Evolutionary conservation across 805 yeast genomes (phyloP).

Genomic region (Candida chauliodis): DNA sequence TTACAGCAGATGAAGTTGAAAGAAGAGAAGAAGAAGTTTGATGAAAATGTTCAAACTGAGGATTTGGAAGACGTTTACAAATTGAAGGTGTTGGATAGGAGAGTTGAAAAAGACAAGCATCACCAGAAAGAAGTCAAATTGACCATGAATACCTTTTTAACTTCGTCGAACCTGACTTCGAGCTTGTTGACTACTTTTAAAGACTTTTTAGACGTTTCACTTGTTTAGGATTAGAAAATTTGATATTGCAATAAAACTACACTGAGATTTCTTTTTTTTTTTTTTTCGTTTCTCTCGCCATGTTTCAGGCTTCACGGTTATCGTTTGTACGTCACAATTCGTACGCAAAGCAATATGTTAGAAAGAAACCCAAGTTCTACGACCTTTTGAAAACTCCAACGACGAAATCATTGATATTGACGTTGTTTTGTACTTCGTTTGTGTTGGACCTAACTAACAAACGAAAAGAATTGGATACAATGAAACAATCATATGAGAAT

Average conservation of each 20-base stretch:
- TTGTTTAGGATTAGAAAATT: not conserved
- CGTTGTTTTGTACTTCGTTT: constrained; percentile 41
- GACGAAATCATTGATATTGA: constrained; percentile 34
- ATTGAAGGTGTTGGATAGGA: not conserved
- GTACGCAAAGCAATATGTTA: constrained; percentile 9
- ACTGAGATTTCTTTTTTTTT: not conserved
- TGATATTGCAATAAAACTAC: not conserved
- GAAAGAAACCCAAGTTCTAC: constrained; percentile 19
- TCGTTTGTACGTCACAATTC: constrained; percentile 9
- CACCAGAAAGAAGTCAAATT: constrained; percentile 1
- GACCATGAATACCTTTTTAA: constrained; percentile 1
- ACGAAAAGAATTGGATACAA: constrained; percentile 40
- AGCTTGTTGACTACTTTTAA: not conserved
- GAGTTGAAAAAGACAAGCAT: not conserved
- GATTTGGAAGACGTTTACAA: not conserved
- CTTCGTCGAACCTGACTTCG: not conserved
- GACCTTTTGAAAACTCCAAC: constrained; percentile 32
- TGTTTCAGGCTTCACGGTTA: too few relatives aligned
- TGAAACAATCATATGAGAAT: constrained; percentile 36
- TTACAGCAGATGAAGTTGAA: not conserved
- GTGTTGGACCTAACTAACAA: constrained; percentile 47
- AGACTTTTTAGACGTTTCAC: constrained; percentile 5
- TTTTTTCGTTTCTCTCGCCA: too few relatives aligned
- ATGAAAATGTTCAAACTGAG: constrained; percentile 3
- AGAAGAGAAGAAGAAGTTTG: not conserved